These are phyloP conservation scores for Trichoderma reesei DNA, from an alignment of 495 filamentous ascomycete genomes.

Conservation along the genomic window DNA sequence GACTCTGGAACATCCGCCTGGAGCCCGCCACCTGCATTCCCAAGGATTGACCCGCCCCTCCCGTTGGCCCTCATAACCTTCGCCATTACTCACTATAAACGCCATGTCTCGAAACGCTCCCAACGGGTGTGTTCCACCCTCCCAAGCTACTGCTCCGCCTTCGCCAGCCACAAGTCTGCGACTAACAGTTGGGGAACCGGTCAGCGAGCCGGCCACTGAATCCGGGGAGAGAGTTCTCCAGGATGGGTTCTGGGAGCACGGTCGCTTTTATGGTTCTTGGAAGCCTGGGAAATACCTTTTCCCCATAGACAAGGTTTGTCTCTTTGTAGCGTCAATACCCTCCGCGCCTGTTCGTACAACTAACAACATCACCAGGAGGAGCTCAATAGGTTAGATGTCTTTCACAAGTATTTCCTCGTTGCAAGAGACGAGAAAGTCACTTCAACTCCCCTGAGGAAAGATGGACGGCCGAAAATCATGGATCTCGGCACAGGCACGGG, in stretches of 20 bases:
- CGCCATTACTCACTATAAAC: background rate
- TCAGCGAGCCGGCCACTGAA: slow-evolving; percentile 1
- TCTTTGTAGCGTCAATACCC: background rate
- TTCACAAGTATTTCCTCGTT: slow-evolving; percentile 63
- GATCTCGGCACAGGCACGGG: slow-evolving; percentile 86
- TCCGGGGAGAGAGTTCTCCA: background rate
- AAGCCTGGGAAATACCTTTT: slow-evolving; percentile 8
- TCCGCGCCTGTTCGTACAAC: background rate
- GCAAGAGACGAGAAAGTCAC: slow-evolving; percentile 47
- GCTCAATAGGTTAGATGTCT: slow-evolving; percentile 66
- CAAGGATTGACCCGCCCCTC: background rate
- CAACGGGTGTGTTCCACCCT: slow-evolving; percentile 1
- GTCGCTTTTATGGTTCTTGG: slow-evolving; percentile 4
- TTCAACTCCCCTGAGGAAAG: slow-evolving; percentile 19
- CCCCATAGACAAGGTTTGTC: slow-evolving; percentile 10
- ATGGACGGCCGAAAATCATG: slow-evolving; percentile 44
- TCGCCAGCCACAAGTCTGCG: slow-evolving; percentile 1
- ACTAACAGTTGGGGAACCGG: slow-evolving; percentile 5
- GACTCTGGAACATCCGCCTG: too few relatives aligned
- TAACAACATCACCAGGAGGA: slow-evolving; percentile 38
- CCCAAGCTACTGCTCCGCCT: background rate
- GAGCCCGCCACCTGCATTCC: background rate
- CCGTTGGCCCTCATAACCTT: background rate
- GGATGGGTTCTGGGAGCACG: slow-evolving; percentile 9
- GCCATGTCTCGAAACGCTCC: slow-evolving; percentile 3